phyloP scores from a whole-genome alignment of 768 basidiomycete genomes.

The Neoboletus magnificus region DNA sequence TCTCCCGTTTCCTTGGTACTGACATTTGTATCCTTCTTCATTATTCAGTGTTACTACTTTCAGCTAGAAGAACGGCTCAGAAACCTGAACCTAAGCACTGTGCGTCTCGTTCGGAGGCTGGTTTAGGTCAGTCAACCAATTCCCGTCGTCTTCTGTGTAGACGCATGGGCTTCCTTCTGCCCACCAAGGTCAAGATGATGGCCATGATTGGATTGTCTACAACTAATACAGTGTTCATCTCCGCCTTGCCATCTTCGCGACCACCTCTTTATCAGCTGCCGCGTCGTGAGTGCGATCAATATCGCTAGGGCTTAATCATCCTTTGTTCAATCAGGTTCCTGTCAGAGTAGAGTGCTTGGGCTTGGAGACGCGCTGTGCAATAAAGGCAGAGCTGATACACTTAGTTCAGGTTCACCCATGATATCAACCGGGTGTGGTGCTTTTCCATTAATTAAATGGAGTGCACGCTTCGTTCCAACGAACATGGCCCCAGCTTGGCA shows the following conservation, averaged over 20 bases:
- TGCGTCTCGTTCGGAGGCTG: not conserved
- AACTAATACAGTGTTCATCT: not conserved
- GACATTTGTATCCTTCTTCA: not conserved
- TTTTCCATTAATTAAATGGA: not conserved
- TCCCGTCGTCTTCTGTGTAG: not conserved
- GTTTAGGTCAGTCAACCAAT: not conserved
- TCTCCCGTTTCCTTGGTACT: not conserved
- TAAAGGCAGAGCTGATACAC: not conserved
- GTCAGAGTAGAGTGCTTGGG: not conserved
- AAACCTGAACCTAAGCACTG: not conserved
- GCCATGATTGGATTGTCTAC: not conserved
- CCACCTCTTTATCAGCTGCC: not conserved
- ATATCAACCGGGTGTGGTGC: not conserved
- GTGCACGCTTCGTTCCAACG: not conserved
- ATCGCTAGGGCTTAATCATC: not conserved
- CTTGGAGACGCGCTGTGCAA: not conserved
- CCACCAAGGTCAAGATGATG: not conserved
- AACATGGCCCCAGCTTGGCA: not conserved
- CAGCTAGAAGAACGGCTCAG: not conserved
- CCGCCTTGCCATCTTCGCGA: not conserved
- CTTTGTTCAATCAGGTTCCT: not conserved
- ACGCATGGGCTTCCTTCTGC: not conserved
- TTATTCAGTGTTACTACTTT: not conserved
- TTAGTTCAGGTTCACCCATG: not conserved
- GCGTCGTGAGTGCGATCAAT: not conserved